These are phyloP conservation scores for Sutorius eximius DNA, from an alignment of 1,284 basidiomycete genomes.

Conservation along the genomic window DNA sequence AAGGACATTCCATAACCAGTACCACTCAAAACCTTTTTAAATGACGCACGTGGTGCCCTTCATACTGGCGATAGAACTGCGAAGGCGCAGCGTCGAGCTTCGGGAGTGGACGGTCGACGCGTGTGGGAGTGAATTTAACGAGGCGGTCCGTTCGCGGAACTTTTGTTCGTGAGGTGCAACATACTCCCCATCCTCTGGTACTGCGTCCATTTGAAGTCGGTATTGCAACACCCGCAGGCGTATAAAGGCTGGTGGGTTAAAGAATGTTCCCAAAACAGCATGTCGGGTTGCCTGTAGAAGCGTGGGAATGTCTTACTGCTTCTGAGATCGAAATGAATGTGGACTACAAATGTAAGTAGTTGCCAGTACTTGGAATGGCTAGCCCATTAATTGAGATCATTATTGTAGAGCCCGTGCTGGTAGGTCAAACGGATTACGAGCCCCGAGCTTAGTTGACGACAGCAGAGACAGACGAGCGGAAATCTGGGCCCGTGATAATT, in stretches of 20 bases:
- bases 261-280: not conserved
- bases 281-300: not conserved
- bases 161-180: not conserved
- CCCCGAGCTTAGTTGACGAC: no score
- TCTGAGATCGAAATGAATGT: no score
- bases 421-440: not conserved
- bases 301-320: not conserved
- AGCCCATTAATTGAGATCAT: not conserved
- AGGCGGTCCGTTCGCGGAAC: conserved; percentile 14
- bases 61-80: conserved; percentile 15
- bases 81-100: conserved; percentile 17
- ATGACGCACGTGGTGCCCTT: conserved; percentile 17
- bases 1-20: not conserved
- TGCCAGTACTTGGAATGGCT: no score
- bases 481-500: no score
- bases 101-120: conserved; percentile 1
- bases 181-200: conserved; percentile 17
- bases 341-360: no score
- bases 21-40: not conserved
- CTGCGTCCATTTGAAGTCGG: conserved; percentile 14
- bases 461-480: no score
- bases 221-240: not conserved
- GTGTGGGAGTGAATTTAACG: conserved; percentile 15
- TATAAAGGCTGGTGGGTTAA: not conserved
- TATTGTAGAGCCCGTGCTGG: not conserved